Conservation (phyloP, 2,329 filamentous ascomycete genomes). For the Fusarium acutatum region DNA sequence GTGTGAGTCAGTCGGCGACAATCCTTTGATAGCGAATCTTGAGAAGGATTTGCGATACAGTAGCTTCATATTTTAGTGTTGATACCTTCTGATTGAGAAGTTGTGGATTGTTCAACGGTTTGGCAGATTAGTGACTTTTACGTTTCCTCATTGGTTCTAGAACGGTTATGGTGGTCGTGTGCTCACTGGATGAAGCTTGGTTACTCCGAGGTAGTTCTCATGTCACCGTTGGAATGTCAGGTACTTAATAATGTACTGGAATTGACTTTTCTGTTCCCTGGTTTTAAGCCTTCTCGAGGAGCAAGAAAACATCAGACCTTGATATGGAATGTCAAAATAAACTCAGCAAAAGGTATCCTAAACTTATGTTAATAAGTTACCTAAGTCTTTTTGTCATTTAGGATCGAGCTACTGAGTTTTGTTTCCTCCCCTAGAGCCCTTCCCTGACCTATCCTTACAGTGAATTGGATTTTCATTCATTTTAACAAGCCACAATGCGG, state of each 20-base stretch:
- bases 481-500: not conserved
- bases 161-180: not conserved
- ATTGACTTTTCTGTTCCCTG: not conserved
- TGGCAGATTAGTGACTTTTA: not conserved
- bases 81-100: not conserved
- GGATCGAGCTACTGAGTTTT: too few relatives aligned
- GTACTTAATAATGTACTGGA: too few relatives aligned
- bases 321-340: too few relatives aligned
- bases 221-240: not conserved
- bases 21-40: not conserved
- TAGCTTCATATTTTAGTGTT: not conserved
- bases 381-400: too few relatives aligned
- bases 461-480: not conserved
- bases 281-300: too few relatives aligned
- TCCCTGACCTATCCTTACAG: too few relatives aligned
- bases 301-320: too few relatives aligned
- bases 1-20: slow-evolving; percentile 25
- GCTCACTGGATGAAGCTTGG: not conserved
- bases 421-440: too few relatives aligned
- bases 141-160: not conserved
- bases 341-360: too few relatives aligned
- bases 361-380: too few relatives aligned
- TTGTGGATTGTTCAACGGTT: not conserved
- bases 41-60: not conserved
- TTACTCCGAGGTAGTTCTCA: too few relatives aligned